Conservation (phyloP, 2,329 filamentous ascomycete species). For the Aschersonia sp. region DNA sequence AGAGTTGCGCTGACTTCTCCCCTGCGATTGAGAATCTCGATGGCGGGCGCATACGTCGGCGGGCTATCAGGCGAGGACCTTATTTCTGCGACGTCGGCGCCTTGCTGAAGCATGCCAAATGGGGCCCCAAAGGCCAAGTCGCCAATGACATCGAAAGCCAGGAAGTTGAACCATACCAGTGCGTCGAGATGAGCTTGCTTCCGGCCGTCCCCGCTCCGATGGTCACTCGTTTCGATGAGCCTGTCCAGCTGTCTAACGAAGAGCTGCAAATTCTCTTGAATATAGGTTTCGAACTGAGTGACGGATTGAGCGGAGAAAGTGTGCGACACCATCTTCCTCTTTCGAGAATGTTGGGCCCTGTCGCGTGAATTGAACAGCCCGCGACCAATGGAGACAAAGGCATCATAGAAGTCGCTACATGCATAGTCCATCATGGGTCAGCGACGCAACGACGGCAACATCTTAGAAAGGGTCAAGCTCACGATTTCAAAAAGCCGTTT, state of each 20-base stretch:
- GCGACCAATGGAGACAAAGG: constrained; percentile 74
- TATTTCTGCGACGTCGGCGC: constrained; percentile 64
- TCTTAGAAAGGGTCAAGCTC: constrained; percentile 9
- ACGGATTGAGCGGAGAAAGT: constrained; percentile 76
- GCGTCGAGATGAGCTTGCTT: constrained; percentile 54
- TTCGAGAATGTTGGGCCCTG: constrained; percentile 68
- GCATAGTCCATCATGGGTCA: background rate
- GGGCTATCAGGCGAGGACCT: constrained; percentile 42
- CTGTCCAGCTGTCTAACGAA: constrained; percentile 62
- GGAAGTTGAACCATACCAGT: constrained; percentile 54
- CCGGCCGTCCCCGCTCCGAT: constrained; percentile 37
- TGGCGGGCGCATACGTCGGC: constrained; percentile 59
- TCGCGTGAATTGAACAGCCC: constrained; percentile 85
- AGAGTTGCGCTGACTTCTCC: constrained; percentile 76
- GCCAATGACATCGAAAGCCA: constrained; percentile 37
- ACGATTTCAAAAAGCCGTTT: constrained; percentile 61
- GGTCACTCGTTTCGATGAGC: constrained; percentile 31
- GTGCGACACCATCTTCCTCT: constrained; percentile 78
- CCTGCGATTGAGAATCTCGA: constrained; percentile 76
- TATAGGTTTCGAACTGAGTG: constrained; percentile 77
- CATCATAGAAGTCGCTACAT: constrained; percentile 69
- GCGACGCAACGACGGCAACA: background rate
- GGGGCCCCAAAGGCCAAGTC: constrained; percentile 36
- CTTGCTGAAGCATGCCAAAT: constrained; percentile 57
- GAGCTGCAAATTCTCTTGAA: constrained; percentile 61